Conservation (phyloP, 2,329 filamentous ascomycete genomes). For the Gnomoniopsis smithogilvyi region DNA sequence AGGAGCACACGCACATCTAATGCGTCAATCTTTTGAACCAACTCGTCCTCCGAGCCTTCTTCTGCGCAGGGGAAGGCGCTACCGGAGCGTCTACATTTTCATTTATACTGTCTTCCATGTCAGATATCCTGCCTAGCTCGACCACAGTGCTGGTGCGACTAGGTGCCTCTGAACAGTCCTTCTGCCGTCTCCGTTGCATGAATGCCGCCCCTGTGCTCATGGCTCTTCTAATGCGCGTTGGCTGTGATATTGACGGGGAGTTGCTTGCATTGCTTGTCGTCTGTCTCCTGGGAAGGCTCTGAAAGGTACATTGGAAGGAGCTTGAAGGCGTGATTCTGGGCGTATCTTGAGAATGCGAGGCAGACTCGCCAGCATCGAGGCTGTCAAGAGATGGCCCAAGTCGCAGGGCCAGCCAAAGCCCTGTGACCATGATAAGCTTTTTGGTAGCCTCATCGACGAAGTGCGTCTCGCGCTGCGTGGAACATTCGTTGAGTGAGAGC, state of each 20-base stretch:
- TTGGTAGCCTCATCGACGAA: slow-evolving; percentile 42
- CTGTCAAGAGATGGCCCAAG: slow-evolving; percentile 40
- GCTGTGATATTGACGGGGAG: background rate
- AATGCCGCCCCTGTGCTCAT: slow-evolving; percentile 46
- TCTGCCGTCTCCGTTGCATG: slow-evolving; percentile 36
- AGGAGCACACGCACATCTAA: slow-evolving; percentile 10
- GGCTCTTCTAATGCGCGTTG: slow-evolving; percentile 30
- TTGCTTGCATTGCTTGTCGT: slow-evolving; percentile 9
- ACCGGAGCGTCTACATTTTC: background rate
- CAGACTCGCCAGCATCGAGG: slow-evolving; percentile 8
- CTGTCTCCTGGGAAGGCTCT: slow-evolving; percentile 18
- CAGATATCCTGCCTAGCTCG: background rate
- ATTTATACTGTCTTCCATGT: background rate
- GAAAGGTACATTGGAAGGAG: background rate
- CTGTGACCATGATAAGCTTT: slow-evolving; percentile 48
- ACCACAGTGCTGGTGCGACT: background rate
- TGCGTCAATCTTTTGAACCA: slow-evolving; percentile 18
- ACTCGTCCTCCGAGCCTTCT: slow-evolving; percentile 16
- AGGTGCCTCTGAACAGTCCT: slow-evolving; percentile 12
- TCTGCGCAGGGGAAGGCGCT: background rate
- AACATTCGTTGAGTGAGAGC: slow-evolving; percentile 5
- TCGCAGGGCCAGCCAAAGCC: slow-evolving; percentile 48
- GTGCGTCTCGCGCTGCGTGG: slow-evolving; percentile 30
- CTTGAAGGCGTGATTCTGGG: slow-evolving; percentile 1
- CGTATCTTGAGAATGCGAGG: slow-evolving; percentile 25